Evolutionary conservation across 176 grass and related monocot species (phyloP), one percentile per base, ranked within the genome.

Genomic region (Puccinellia tenuiflora): DNA sequence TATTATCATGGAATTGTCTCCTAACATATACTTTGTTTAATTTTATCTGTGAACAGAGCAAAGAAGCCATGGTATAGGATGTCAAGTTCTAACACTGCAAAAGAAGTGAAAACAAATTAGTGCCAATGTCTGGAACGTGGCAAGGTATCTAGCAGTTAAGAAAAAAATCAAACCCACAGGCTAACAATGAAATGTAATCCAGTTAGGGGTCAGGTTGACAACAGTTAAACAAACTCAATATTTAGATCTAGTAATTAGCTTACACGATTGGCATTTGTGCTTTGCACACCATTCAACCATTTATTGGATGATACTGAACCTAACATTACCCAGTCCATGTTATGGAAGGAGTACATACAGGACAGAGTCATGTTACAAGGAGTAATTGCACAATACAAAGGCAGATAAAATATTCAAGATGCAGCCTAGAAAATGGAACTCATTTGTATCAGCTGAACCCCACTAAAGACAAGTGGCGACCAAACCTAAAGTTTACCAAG

Each of bases 11-110:
- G 62, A 81, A 1, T 57, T 83, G 88, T 31, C 54, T 89, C 80
- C 77, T 77, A 38, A 83, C 75, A 85, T 81, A 70, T 38, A 30
- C 4, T 48, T 54, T 83, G 78, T 61, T 81, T 66, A 83, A 45
- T 62, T 71, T 87, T 54, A 90, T 69, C 71, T 87, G 75, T 68
- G 68, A 74, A 81, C 31, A 90, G 60, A 79, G 52, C 50, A 88
- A 81, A 73, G 79, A 92, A 29, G 90, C 85, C 92, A 94, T 94
- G 38, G 33, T 66, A 54, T 16, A 83, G 28, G 48, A 83, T 25
- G 25, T 24, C 15, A 21, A 48, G 7, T 54, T 24, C 42, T 14
- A 30, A 30, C 16, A 54, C 84, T 90, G 84, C 61, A 81, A 9
- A 86, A 39, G 29, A 29, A 57, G 40, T 26, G n/a, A 20, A 25